Conservation (phyloP, 2,329 filamentous ascomycete genomes). For the Alternaria ventricosa region DNA sequence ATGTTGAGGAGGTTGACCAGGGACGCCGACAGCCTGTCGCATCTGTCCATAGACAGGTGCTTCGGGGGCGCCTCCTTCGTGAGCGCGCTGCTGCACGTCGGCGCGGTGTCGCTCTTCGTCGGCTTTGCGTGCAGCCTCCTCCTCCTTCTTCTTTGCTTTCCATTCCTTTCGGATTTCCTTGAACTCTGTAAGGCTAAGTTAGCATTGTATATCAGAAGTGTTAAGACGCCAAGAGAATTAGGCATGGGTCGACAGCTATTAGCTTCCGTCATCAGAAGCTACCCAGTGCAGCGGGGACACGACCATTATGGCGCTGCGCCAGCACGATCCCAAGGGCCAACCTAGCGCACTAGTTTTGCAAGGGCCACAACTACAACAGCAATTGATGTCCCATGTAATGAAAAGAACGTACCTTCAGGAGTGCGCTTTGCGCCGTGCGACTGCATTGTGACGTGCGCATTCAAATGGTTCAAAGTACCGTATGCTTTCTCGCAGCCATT, state of each 20-base stretch:
- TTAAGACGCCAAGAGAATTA: conserved; percentile 44
- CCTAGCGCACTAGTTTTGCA: conserved; percentile 41
- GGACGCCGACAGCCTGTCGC: conserved; percentile 53
- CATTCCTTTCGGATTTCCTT: conserved; percentile 99
- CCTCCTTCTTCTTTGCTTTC: conserved; percentile 99
- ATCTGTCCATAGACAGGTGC: conserved; percentile 54
- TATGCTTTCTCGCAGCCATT: conserved; percentile 99
- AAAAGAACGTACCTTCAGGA: conserved; percentile 80
- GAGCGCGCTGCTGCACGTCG: conserved; percentile 59
- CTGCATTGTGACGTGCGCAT: conserved; percentile 99
- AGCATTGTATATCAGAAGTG: conserved; percentile 39
- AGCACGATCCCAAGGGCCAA: conserved; percentile 47
- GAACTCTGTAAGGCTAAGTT: conserved; percentile 72
- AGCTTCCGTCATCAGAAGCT: conserved; percentile 55
- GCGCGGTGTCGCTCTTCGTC: conserved; percentile 84
- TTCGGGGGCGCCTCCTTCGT: conserved; percentile 60
- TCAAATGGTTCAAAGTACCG: conserved; percentile 94
- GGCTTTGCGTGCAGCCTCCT: conserved; percentile 86
- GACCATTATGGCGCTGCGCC: conserved; percentile 57
- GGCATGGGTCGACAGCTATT: conserved; percentile 49
- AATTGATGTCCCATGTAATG: conserved; percentile 5
- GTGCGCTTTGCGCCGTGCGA: conserved; percentile 93
- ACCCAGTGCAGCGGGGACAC: conserved; percentile 60
- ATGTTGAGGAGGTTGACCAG: conserved; percentile 54
- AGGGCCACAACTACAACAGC: conserved; percentile 34